phyloP scores from a whole-genome alignment of 116 monocot genomes.

The Papilionanthe hybrid region DNA sequence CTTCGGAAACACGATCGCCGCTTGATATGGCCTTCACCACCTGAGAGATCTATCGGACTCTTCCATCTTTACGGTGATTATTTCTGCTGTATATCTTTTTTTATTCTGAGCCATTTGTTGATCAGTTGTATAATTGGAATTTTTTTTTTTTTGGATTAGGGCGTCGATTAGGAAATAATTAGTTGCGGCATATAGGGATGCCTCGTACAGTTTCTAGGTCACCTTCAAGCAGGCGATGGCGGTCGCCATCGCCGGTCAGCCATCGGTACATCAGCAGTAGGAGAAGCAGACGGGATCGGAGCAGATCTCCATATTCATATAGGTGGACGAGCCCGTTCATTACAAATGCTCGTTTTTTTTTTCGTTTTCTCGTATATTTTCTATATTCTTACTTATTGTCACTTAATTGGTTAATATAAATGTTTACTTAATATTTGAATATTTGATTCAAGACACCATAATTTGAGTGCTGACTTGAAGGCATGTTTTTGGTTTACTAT shows the following conservation, averaged over 20 bases:
- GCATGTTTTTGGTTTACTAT: background rate
- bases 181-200: slow-evolving; percentile 11
- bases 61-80: background rate
- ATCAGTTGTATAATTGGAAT: background rate
- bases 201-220: slow-evolving; percentile 35
- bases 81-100: background rate
- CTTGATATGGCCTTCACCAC: background rate
- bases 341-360: background rate
- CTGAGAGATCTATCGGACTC: background rate
- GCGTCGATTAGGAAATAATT: background rate
- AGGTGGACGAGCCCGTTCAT: slow-evolving; percentile 24
- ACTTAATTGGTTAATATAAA: background rate
- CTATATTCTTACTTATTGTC: background rate
- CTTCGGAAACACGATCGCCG: background rate
- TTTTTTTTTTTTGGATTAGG: slow-evolving; percentile 2
- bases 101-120: background rate
- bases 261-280: slow-evolving; percentile 24
- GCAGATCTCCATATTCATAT: slow-evolving; percentile 44
- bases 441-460: no score
- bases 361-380: background rate
- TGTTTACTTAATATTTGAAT: background rate
- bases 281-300: slow-evolving; percentile 29
- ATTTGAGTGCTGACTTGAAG: background rate
- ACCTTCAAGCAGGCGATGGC: slow-evolving; percentile 29
- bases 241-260: slow-evolving; percentile 33